Percentiles rank a stretch among this genome's conserved stretches.
Evolutionary conservation across 2,329 filamentous ascomycete genomes (phyloP).

Genomic region (Berkeleyomyces rouxiae): DNA sequence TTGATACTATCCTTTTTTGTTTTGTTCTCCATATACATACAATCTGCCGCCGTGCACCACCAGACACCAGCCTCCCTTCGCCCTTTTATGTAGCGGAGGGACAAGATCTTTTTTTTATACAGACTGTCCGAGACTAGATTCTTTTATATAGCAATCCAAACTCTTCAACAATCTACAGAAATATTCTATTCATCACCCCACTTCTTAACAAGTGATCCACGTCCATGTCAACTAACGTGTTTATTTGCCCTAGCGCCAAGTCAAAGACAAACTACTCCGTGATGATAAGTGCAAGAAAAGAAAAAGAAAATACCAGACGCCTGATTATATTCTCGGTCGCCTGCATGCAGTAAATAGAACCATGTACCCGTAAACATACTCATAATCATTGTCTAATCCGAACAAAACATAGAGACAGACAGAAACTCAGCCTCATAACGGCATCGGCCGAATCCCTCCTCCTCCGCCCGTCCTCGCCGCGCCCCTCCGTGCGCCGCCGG

Average conservation of each 20-base stretch:
- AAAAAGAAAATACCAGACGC: neutral
- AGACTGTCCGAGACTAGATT: too few relatives aligned
- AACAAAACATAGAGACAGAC: neutral
- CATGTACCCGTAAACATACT: neutral
- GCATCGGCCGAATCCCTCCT: conserved; percentile 10
- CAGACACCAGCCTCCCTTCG: too few relatives aligned
- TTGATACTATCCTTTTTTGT: neutral
- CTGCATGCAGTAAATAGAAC: neutral
- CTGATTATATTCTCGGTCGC: neutral
- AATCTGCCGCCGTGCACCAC: neutral
- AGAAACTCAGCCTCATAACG: conserved; percentile 3
- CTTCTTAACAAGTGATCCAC: too few relatives aligned
- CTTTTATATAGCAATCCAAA: too few relatives aligned
- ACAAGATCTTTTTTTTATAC: too few relatives aligned
- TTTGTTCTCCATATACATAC: neutral
- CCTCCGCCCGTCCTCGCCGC: conserved; percentile 13
- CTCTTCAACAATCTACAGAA: too few relatives aligned
- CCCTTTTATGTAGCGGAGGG: too few relatives aligned
- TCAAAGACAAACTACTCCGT: too few relatives aligned
- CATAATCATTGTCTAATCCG: neutral
- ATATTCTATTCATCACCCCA: too few relatives aligned
- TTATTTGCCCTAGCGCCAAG: too few relatives aligned
- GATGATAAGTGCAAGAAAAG: neutral
- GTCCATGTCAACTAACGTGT: too few relatives aligned
- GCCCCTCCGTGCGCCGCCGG: neutral